Evolutionary conservation across 176 grass and related monocot species (phyloP).

Genomic region (Triticum turgidum): DNA sequence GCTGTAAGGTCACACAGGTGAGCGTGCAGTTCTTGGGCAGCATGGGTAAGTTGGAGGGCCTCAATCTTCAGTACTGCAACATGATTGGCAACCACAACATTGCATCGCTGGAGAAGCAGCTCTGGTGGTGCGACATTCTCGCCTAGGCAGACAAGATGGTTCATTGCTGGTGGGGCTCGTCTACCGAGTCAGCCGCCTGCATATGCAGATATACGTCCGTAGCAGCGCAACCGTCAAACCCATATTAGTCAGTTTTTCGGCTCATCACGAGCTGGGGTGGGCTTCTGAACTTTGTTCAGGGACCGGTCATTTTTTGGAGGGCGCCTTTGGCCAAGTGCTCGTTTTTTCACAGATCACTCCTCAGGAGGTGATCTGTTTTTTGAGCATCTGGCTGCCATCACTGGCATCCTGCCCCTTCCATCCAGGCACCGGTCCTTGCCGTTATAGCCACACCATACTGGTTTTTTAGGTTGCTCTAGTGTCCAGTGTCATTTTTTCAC

Average conservation of each 20-base stretch:
- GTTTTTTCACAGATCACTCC: slow-evolving; percentile 61
- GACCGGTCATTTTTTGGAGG: slow-evolving; percentile 50
- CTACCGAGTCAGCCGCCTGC: slow-evolving; percentile 33
- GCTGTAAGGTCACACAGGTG: slow-evolving; percentile 64
- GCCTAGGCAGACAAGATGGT: slow-evolving; percentile 46
- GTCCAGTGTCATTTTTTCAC: slow-evolving; percentile 38
- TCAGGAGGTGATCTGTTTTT: slow-evolving; percentile 58
- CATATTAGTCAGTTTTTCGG: slow-evolving; percentile 51
- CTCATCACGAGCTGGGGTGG: slow-evolving; percentile 46
- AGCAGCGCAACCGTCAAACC: slow-evolving; percentile 30
- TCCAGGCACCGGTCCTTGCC: slow-evolving; percentile 53
- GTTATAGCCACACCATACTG: slow-evolving; percentile 42
- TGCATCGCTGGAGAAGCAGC: slow-evolving; percentile 64
- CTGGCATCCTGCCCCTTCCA: slow-evolving; percentile 45
- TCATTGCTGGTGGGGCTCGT: slow-evolving; percentile 14
- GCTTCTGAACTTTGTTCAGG: slow-evolving; percentile 64
- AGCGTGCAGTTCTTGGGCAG: slow-evolving; percentile 64
- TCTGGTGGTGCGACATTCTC: slow-evolving; percentile 96
- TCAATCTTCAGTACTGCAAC: slow-evolving; percentile 87
- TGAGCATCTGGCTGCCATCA: slow-evolving; percentile 56
- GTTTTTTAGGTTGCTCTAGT: slow-evolving; percentile 57
- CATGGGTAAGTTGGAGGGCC: slow-evolving; percentile 69
- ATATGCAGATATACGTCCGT: slow-evolving; percentile 36
- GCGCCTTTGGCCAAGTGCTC: slow-evolving; percentile 50
- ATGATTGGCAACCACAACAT: slow-evolving; percentile 58